Evolutionary conservation across 148 eudicot species (phyloP).

Genomic region (Agrostemma githago): DNA sequence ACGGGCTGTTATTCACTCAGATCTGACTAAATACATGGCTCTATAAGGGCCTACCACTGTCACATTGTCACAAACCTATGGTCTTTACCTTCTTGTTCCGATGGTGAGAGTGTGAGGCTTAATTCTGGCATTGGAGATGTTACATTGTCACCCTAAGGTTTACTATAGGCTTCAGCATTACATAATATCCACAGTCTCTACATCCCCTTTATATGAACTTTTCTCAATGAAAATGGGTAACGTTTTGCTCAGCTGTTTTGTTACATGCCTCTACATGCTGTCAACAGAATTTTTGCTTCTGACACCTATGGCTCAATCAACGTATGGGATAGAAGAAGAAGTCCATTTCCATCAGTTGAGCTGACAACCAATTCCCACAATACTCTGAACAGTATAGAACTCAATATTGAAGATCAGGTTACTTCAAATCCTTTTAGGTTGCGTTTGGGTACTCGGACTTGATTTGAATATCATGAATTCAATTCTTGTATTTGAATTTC

Average conservation of each 20-base stretch:
- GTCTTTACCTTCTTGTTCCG: not conserved
- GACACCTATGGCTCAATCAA: slow-evolving; percentile 65
- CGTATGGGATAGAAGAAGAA: slow-evolving; percentile 81
- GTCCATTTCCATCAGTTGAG: slow-evolving; percentile 62
- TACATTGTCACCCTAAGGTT: not conserved
- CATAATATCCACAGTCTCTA: not conserved
- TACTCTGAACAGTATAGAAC: slow-evolving; percentile 61
- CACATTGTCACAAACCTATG: not conserved
- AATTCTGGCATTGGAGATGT: not conserved
- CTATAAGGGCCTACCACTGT: not conserved
- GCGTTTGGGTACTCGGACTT: too few relatives aligned
- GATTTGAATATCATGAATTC: too few relatives aligned
- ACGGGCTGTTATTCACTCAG: too few relatives aligned
- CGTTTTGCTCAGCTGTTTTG: slow-evolving; percentile 16
- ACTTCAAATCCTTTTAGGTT: slow-evolving; percentile 1
- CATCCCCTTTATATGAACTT: not conserved
- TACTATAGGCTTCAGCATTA: not conserved
- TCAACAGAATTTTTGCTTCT: slow-evolving; percentile 71
- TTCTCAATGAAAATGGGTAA: not conserved
- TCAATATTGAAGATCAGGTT: slow-evolving; percentile 71
- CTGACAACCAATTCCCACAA: slow-evolving; percentile 53
- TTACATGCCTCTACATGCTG: slow-evolving; percentile 6
- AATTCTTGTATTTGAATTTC: too few relatives aligned
- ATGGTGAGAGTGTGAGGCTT: not conserved
- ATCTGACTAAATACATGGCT: not conserved